Evolutionary conservation across 2,329 filamentous ascomycete genomes (phyloP), one percentile per base, ranked within the genome.

Genomic region (Phialophora expanda): DNA sequence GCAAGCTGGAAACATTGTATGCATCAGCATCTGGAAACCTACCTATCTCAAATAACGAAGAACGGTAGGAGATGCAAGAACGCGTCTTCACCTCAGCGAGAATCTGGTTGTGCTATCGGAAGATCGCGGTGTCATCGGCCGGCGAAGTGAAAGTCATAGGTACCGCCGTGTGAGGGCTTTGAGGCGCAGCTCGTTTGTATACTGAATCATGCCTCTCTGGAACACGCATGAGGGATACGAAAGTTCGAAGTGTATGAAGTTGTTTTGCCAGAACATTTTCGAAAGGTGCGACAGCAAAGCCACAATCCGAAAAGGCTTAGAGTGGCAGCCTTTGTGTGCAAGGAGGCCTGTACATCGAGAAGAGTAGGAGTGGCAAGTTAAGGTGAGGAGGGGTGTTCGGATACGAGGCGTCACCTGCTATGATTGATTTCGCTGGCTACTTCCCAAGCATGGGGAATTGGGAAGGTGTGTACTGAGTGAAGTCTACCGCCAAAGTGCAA

Each of bases 271-370:
- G 11, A 28, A 34, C 12, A 24, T 34, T 20, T 3, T 30, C 26
- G 26, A 55, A 55, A 55, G 12, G 53, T 55, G 53, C 53, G 53
- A 32, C 53, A 34, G 28, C 53, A 30, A 17, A 55, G 24, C 53
- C 53, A 55, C 50, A 53, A n/a, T 53, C 50, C 24, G 17, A 24
- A 12, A 12, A 7, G 26, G 24, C 34, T 55, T 32, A 5, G 53
- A 11, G 53, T 34, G 53, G 28, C 7, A 14, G 4, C 14, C 14
- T 41, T 5, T 5, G 14, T 14, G 38, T 17, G 38, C 5, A 8
- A n/a, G 14, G 17, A n/a, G 14, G 6, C 38, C n/a, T n/a, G 17
- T n/a, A 2, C 17, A 44, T n/a, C 17, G 5, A 8, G 38, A 44
- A 44, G 38, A 2, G 38, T 44, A 20, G 0, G 38, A 44, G 38